These are phyloP conservation scores for Psilocybe subaeruginosa DNA, from an alignment of 768 basidiomycete genomes.

Conservation along the genomic window DNA sequence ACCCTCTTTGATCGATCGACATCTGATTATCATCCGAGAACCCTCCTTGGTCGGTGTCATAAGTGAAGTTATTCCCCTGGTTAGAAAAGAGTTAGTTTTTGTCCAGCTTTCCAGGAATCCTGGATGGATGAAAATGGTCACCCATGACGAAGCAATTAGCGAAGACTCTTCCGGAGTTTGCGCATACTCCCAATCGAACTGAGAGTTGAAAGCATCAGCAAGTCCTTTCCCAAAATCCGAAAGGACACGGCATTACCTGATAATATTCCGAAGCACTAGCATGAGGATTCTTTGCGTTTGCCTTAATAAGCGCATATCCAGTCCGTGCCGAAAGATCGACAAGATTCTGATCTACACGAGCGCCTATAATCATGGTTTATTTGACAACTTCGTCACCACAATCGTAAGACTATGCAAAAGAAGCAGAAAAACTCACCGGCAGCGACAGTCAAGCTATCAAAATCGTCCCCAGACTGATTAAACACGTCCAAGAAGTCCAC, in stretches of 20 bases:
- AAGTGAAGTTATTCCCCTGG: conserved; percentile 68
- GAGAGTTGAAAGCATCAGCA: background rate
- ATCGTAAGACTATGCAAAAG: background rate
- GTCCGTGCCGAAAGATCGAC: conserved; percentile 59
- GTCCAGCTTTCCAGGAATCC: background rate
- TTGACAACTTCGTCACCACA: background rate
- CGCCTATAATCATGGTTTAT: conserved; percentile 32
- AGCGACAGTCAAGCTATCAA: conserved; percentile 39
- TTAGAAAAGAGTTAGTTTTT: background rate
- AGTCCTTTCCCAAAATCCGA: background rate
- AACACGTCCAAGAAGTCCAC: conserved; percentile 52
- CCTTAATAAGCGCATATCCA: conserved; percentile 55
- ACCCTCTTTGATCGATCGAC: conserved; percentile 64
- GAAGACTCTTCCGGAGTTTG: conserved; percentile 68
- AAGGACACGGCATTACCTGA: conserved; percentile 31
- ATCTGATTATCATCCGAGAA: conserved; percentile 59
- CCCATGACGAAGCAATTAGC: conserved; percentile 67
- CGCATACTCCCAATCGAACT: conserved; percentile 55
- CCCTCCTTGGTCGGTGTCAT: conserved; percentile 51
- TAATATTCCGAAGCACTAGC: conserved; percentile 62
- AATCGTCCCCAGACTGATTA: conserved; percentile 41
- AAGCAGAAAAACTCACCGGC: conserved; percentile 40
- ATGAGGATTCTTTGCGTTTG: conserved; percentile 45
- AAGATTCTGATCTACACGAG: conserved; percentile 43
- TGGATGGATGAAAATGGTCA: conserved; percentile 21